phyloP scores from a whole-genome alignment of 306 rosid genomes.

The Dryas octopetala region DNA sequence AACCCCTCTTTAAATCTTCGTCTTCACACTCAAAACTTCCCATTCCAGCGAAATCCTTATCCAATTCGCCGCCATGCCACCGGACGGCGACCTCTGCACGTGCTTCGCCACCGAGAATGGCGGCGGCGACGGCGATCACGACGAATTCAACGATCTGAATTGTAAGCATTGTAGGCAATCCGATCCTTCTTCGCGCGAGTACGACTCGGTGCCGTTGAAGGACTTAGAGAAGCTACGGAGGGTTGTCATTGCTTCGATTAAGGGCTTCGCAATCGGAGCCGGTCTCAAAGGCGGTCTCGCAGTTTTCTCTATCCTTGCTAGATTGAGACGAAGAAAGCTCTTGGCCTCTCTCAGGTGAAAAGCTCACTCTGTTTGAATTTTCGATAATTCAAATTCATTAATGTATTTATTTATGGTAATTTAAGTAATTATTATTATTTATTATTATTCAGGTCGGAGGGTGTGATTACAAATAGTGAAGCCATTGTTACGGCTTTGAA shows the following conservation, averaged over 20 bases:
- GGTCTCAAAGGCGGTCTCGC: constrained; percentile 96
- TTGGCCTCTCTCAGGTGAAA: constrained; percentile 52
- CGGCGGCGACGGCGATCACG: constrained; percentile 19
- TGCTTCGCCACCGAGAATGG: constrained; percentile 27
- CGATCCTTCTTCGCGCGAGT: constrained; percentile 23
- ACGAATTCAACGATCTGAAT: constrained; percentile 17
- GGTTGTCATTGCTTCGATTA: constrained; percentile 64
- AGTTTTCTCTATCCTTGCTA: constrained; percentile 75
- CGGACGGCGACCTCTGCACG: constrained; percentile 34
- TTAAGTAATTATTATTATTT: background rate
- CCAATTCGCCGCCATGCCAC: constrained; percentile 46
- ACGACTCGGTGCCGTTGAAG: constrained; percentile 37
- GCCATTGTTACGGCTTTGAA: constrained; percentile 65
- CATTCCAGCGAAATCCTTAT: constrained; percentile 11
- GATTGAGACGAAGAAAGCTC: constrained; percentile 61
- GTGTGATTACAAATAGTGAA: constrained; percentile 58
- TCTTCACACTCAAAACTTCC: background rate
- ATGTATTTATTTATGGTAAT: background rate
- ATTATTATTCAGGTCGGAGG: constrained; percentile 46
- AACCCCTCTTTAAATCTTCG: background rate
- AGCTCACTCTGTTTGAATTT: background rate
- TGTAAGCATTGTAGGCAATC: constrained; percentile 39
- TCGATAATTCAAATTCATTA: background rate
- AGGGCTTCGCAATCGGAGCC: constrained; percentile 92
- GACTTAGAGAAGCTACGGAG: constrained; percentile 64